Conservation (phyloP, 305 asterid genomes). For the Fraxinus ornus region DNA sequence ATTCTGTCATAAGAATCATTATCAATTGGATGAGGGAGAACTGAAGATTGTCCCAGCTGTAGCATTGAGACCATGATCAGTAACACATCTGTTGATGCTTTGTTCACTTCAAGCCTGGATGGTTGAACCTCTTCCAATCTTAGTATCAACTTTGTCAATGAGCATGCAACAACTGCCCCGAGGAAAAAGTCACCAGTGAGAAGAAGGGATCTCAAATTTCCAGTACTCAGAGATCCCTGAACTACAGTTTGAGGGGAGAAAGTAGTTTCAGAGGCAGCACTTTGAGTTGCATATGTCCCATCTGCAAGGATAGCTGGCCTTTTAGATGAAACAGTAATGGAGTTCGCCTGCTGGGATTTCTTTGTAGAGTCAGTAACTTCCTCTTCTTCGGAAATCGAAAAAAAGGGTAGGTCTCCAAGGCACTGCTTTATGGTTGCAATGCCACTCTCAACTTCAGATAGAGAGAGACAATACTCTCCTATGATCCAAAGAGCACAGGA, state of each 20-base stretch:
- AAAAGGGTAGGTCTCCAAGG: conserved; percentile 94
- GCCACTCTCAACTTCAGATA: conserved; percentile 82
- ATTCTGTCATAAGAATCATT: conserved; percentile 49
- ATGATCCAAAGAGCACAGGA: conserved; percentile 63
- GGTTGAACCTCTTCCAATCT: conserved; percentile 56
- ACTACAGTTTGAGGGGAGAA: conserved; percentile 72
- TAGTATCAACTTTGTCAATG: conserved; percentile 44
- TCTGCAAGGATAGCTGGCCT: conserved; percentile 97
- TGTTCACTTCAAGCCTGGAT: conserved; percentile 44
- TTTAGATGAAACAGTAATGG: conserved; percentile 85
- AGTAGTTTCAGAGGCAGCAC: conserved; percentile 58
- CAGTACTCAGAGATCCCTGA: conserved; percentile 56
- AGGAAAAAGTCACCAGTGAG: conserved; percentile 56
- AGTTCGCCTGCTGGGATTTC: conserved; percentile 69
- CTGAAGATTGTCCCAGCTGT: conserved; percentile 56
- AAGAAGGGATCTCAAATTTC: conserved; percentile 53
- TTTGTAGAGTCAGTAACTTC: conserved; percentile 61
- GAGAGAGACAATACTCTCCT: conserved; percentile 90
- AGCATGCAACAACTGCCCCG: conserved; percentile 52
- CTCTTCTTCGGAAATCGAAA: conserved; percentile 71
- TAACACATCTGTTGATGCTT: conserved; percentile 37
- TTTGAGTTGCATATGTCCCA: conserved; percentile 77
- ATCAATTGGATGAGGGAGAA: conserved; percentile 55
- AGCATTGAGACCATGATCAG: conserved; percentile 51
- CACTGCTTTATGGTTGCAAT: conserved; percentile 61